Evolutionary conservation across 176 grass and related monocot genomes (phyloP).

Genomic region (Oryza glumipatula): DNA sequence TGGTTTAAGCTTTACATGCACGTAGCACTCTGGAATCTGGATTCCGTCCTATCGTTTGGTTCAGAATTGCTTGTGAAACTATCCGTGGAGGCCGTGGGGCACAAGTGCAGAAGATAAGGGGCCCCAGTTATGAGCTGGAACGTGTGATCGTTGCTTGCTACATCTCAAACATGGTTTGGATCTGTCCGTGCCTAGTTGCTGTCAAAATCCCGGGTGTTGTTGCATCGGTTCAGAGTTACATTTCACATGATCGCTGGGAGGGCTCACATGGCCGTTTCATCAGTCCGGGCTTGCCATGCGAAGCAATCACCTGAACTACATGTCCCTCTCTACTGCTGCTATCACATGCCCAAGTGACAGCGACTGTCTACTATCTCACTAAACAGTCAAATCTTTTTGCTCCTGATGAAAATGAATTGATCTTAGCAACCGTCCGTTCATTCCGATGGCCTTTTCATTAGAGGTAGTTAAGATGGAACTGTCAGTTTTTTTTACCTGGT

Average conservation of each 20-base stretch:
- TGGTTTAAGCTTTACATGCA: constrained; percentile 33
- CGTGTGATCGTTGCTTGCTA: constrained; percentile 34
- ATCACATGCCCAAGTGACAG: constrained; percentile 28
- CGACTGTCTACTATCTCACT: constrained; percentile 23
- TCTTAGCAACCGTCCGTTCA: neutral
- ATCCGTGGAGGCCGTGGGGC: constrained; percentile 4
- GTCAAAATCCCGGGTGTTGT: constrained; percentile 19
- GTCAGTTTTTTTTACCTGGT: neutral
- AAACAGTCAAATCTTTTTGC: constrained; percentile 9
- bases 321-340: constrained; percentile 25
- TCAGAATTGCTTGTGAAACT: constrained; percentile 40
- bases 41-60: constrained; percentile 21
- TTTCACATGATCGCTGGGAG: constrained; percentile 51
- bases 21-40: neutral
- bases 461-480: neutral
- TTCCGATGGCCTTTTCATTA: neutral
- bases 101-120: constrained; percentile 31
- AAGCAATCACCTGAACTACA: constrained; percentile 37
- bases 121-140: constrained; percentile 51
- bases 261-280: constrained; percentile 55
- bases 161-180: constrained; percentile 1
- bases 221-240: constrained; percentile 35
- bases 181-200: constrained; percentile 29
- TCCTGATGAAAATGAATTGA: neutral
- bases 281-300: constrained; percentile 19